A percentile compares a stretch with the other conserved stretches of the same genome.
Evolutionary conservation across 2,329 filamentous ascomycete species (phyloP).

Genomic region (Dactylellina sp.): DNA sequence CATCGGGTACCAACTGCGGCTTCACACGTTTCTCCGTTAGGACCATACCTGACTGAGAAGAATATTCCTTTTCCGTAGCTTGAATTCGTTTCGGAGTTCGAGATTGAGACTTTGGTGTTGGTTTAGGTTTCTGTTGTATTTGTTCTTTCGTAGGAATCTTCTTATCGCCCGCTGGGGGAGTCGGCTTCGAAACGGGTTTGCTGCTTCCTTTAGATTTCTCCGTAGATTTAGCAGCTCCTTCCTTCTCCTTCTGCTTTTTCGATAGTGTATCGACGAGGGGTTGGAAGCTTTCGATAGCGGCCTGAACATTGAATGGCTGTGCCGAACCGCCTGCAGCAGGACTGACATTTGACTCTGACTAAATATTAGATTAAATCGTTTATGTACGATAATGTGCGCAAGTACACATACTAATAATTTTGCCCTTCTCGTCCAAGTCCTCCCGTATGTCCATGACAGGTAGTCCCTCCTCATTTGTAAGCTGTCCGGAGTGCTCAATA

Average conservation of each 20-base stretch:
- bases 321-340: slow-evolving; percentile 23
- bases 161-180: background rate
- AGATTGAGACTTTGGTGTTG: slow-evolving; percentile 32
- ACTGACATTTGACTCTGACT: slow-evolving; percentile 41
- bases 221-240: slow-evolving; percentile 7
- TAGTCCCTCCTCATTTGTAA: slow-evolving; percentile 74
- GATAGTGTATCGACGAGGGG: slow-evolving; percentile 56
- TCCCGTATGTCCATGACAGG: slow-evolving; percentile 92
- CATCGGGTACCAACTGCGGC: slow-evolving; percentile 41
- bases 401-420: slow-evolving; percentile 70
- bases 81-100: slow-evolving; percentile 51
- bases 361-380: slow-evolving; percentile 3
- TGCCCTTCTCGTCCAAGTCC: slow-evolving; percentile 89
- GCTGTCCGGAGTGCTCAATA: slow-evolving; percentile 70
- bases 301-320: slow-evolving; percentile 49
- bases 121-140: slow-evolving; percentile 46
- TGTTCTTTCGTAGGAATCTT: slow-evolving; percentile 43
- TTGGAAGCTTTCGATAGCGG: slow-evolving; percentile 56
- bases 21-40: slow-evolving; percentile 49
- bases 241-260: slow-evolving; percentile 54
- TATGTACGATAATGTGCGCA: no score
- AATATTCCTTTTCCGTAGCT: slow-evolving; percentile 52
- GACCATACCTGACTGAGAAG: slow-evolving; percentile 45
- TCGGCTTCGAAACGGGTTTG: slow-evolving; percentile 23
- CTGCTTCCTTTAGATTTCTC: slow-evolving; percentile 15